Evolutionary conservation across 257 asterid species (phyloP).

Genomic region (Handroanthus guayacan): DNA sequence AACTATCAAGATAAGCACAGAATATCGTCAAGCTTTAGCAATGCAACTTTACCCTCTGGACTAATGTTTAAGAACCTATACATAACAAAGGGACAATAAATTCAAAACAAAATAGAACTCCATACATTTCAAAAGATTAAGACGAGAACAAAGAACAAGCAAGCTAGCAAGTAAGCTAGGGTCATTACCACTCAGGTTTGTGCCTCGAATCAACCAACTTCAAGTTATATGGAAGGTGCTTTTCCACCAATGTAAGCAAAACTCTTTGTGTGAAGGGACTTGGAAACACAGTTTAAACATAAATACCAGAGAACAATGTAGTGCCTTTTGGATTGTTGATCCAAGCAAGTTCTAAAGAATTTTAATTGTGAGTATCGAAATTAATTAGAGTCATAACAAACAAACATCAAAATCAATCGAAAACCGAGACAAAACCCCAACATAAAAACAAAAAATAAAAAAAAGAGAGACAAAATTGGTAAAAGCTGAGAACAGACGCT

Average conservation of each 20-base stretch:
- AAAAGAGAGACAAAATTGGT: too few relatives aligned
- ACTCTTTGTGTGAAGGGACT: conserved; percentile 96
- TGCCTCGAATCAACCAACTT: conserved; percentile 76
- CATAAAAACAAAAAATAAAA: too few relatives aligned
- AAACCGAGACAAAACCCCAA: too few relatives aligned
- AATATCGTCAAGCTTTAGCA: conserved; percentile 76
- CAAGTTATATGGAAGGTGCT: conserved; percentile 79
- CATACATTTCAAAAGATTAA: not conserved
- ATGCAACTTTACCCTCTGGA: conserved; percentile 95
- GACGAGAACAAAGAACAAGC: not conserved
- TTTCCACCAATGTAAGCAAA: conserved; percentile 90
- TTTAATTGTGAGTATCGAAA: too few relatives aligned
- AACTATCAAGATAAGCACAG: not conserved
- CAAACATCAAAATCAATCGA: too few relatives aligned
- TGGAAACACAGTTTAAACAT: conserved; percentile 35
- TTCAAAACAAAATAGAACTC: conserved; percentile 1
- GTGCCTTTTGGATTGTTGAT: too few relatives aligned
- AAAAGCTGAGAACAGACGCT: too few relatives aligned
- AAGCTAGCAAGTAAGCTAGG: not conserved
- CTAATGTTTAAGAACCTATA: conserved; percentile 73
- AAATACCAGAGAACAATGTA: conserved; percentile 1
- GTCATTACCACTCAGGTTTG: conserved; percentile 86
- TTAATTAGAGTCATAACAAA: too few relatives aligned
- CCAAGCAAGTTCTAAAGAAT: too few relatives aligned
- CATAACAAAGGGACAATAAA: not conserved